Percentiles rank a stretch among this genome's conserved stretches.
Evolutionary conservation across 768 basidiomycete genomes (phyloP).

Genomic region (Termitomyces sp.): DNA sequence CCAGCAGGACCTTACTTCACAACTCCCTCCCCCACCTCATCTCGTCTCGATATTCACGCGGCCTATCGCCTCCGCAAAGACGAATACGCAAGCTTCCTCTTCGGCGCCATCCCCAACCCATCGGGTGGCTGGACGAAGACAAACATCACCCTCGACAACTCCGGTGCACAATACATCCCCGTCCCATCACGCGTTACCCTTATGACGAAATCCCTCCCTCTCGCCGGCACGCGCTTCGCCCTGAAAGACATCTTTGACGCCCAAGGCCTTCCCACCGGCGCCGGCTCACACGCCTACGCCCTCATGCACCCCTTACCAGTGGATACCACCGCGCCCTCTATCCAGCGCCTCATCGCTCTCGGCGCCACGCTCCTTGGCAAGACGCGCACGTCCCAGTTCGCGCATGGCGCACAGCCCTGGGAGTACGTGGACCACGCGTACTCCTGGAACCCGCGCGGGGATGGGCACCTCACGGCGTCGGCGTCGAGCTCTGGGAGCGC

Average conservation of each 20-base stretch:
- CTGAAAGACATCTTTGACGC: constrained; percentile 43
- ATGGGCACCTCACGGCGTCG: constrained; percentile 32
- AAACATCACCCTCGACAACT: constrained; percentile 24
- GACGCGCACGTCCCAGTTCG: constrained; percentile 49
- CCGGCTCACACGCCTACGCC: constrained; percentile 29
- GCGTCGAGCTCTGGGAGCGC: constrained; percentile 37
- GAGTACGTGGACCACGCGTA: constrained; percentile 32
- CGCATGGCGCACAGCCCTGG: constrained; percentile 42
- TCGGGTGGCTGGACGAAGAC: constrained; percentile 29
- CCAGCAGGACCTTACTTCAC: constrained; percentile 28
- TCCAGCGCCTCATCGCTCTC: constrained; percentile 41
- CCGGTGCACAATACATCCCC: constrained; percentile 33
- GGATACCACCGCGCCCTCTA: constrained; percentile 32
- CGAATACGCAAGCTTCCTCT: constrained; percentile 38
- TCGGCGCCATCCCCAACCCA: constrained; percentile 35
- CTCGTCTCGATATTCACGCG: constrained; percentile 14
- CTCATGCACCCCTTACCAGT: constrained; percentile 28
- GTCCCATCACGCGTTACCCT: constrained; percentile 46
- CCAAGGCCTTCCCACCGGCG: constrained; percentile 29
- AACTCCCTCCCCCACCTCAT: background rate
- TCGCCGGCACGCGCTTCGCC: constrained; percentile 44
- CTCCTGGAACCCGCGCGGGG: constrained; percentile 34
- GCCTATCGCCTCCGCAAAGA: constrained; percentile 40
- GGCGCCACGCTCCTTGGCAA: constrained; percentile 54
- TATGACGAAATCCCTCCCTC: constrained; percentile 22